These are phyloP conservation scores for Chlamydomonas asymmetrica DNA, from an alignment of 139 green algal genomes.

Conservation along the genomic window DNA sequence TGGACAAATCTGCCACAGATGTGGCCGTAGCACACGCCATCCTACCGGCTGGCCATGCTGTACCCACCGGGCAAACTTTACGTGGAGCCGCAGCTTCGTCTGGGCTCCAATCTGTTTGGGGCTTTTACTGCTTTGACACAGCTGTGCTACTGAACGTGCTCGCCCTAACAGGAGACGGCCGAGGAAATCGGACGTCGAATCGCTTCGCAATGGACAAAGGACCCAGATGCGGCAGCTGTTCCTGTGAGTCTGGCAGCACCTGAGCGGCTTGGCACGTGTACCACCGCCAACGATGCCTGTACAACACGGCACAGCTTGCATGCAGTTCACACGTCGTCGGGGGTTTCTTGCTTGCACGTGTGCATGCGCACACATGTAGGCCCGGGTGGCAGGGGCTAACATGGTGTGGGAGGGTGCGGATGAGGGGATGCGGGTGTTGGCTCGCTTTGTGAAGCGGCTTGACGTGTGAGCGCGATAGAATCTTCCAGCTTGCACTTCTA, in stretches of 20 bases:
- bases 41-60: no score
- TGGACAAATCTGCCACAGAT: no score
- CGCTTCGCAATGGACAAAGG: conserved; percentile 65
- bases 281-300: no score
- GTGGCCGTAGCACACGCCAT: no score
- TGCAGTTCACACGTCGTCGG: not conserved
- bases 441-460: no score
- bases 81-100: no score
- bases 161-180: conserved; percentile 42
- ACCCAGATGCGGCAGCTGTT: conserved; percentile 38
- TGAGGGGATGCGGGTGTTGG: not conserved
- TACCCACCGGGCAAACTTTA: no score
- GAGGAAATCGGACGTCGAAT: conserved; percentile 65
- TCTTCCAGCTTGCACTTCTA: no score
- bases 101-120: no score
- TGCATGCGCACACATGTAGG: not conserved
- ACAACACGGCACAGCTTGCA: not conserved
- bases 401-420: not conserved
- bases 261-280: no score
- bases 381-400: not conserved
- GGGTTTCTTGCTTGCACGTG: not conserved
- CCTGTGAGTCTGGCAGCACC: conserved; percentile 6
- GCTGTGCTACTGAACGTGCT: conserved; percentile 5
- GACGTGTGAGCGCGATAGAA: no score
- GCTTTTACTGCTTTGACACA: not conserved